These are phyloP conservation scores for Malassezia furfur DNA, from an alignment of 1,284 basidiomycete species.

Conservation along the genomic window DNA sequence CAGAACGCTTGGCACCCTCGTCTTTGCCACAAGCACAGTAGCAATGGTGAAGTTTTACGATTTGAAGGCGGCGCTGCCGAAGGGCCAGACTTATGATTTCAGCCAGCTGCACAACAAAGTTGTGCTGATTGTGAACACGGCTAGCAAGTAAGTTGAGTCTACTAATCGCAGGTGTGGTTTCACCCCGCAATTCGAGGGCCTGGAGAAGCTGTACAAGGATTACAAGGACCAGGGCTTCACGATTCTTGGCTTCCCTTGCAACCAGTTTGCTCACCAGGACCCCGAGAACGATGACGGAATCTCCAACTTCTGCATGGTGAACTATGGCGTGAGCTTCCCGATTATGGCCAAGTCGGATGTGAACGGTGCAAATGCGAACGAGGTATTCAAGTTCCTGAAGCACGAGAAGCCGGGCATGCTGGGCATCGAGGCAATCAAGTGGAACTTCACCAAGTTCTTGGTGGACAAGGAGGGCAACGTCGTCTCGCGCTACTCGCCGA, in stretches of 20 bases:
- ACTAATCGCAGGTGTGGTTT: conserved; percentile 57
- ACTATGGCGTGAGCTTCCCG: conserved; percentile 47
- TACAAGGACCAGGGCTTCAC: conserved; percentile 66
- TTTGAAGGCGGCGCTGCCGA: conserved; percentile 39
- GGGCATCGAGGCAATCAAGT: conserved; percentile 65
- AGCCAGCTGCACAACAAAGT: conserved; percentile 52
- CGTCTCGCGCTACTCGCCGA: conserved; percentile 67
- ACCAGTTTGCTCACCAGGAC: conserved; percentile 59
- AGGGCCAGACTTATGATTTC: conserved; percentile 34
- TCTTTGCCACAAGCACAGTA: too few relatives aligned
- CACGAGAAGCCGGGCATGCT: conserved; percentile 63
- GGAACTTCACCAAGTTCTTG: conserved; percentile 52
- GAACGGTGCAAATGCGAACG: conserved; percentile 67
- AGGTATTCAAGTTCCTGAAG: conserved; percentile 80
- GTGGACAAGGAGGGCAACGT: conserved; percentile 58
- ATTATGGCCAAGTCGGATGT: conserved; percentile 58
- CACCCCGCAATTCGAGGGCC: conserved; percentile 66
- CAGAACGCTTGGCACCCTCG: not conserved
- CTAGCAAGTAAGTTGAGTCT: conserved; percentile 46
- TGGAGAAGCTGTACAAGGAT: conserved; percentile 73
- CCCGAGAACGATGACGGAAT: conserved; percentile 40
- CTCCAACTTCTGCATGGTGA: conserved; percentile 38
- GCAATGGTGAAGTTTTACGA: conserved; percentile 45
- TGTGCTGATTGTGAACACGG: conserved; percentile 54
- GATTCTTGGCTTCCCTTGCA: conserved; percentile 81